Conservation (phyloP, 1,139 yeast genomes). For the Maudiozyma humilis region DNA sequence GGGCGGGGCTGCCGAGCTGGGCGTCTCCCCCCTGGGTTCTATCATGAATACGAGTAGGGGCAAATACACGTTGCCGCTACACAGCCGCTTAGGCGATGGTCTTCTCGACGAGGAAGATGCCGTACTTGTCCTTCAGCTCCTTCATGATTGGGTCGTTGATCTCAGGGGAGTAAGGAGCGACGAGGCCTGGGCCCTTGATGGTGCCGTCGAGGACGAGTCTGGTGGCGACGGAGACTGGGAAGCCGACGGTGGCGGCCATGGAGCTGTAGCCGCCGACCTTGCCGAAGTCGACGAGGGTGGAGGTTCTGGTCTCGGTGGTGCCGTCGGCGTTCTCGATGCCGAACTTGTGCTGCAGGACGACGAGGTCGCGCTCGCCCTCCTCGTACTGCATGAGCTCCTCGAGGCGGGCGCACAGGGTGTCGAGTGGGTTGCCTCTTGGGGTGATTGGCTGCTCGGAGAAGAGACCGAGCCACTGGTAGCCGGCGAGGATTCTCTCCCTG, state of each 20-base stretch:
- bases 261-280: constrained; percentile 93
- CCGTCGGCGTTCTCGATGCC: constrained; percentile 97
- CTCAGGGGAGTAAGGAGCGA: constrained; percentile 89
- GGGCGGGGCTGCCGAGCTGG: no score
- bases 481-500: constrained; percentile 77
- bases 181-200: constrained; percentile 70
- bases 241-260: constrained; percentile 97
- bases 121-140: constrained; percentile 82
- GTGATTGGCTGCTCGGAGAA: constrained; percentile 68
- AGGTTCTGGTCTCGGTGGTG: constrained; percentile 79
- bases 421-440: constrained; percentile 91
- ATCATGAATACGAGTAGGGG: not conserved
- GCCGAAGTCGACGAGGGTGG: constrained; percentile 93
- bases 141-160: constrained; percentile 85
- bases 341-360: constrained; percentile 92
- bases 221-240: constrained; percentile 95
- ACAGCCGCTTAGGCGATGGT: no score
- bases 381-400: constrained; percentile 95
- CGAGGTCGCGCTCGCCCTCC: constrained; percentile 91
- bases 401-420: constrained; percentile 90
- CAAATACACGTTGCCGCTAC: no score
- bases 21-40: no score
- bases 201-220: constrained; percentile 80
- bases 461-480: constrained; percentile 90
- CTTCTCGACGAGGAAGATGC: constrained; percentile 83